These are phyloP conservation scores for Anacardium occidentale DNA, from an alignment of 345 rosid genomes.

Conservation along the genomic window DNA sequence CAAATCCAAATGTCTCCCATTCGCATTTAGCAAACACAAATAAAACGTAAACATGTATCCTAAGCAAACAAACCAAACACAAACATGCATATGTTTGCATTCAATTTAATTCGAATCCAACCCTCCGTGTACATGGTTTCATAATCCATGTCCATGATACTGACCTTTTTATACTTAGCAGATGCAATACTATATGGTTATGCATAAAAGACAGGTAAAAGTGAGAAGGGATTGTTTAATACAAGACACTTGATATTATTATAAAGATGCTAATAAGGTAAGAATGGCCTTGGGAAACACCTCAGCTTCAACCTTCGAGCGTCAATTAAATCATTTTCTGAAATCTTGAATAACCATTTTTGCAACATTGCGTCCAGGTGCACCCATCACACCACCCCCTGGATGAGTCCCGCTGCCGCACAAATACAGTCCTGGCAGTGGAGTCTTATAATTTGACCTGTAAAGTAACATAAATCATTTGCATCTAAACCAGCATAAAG, in stretches of 20 bases:
- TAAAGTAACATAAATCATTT: background rate
- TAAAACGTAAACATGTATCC: too few relatives aligned
- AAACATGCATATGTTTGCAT: too few relatives aligned
- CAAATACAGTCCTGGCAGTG: constrained; percentile 48
- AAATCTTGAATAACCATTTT: constrained; percentile 44
- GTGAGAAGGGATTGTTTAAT: background rate
- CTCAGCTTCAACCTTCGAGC: background rate
- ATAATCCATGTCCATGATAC: too few relatives aligned
- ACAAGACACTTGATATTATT: background rate
- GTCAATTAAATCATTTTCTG: constrained; percentile 14
- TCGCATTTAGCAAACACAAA: too few relatives aligned
- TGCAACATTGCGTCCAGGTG: constrained; percentile 64
- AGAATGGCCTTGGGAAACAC: background rate
- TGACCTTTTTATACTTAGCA: too few relatives aligned
- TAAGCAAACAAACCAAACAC: too few relatives aligned
- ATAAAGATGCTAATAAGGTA: background rate
- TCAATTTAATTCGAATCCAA: too few relatives aligned
- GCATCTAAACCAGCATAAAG: background rate
- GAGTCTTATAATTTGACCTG: constrained; percentile 63
- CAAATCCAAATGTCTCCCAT: too few relatives aligned
- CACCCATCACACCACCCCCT: constrained; percentile 73
- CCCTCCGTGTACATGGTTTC: too few relatives aligned
- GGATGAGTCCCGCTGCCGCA: constrained; percentile 70
- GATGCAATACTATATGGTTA: too few relatives aligned
- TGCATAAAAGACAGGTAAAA: background rate